A percentile compares a stretch with the other conserved stretches of the same genome.
phyloP scores from a whole-genome alignment of 495 filamentous ascomycete genomes.

The Daldinia concentrica region DNA sequence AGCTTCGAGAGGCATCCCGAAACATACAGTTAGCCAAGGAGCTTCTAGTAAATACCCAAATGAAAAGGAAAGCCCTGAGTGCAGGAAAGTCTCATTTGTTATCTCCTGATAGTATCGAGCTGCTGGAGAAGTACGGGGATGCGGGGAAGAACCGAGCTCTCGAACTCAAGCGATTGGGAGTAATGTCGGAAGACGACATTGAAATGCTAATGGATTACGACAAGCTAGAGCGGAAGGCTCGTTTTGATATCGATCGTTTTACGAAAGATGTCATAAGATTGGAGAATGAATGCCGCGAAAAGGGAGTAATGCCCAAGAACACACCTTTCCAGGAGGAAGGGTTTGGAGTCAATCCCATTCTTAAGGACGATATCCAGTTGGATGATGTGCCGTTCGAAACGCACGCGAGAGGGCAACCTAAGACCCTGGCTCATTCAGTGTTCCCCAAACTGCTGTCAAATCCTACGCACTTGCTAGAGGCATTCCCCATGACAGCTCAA shows the following conservation, averaged over 20 bases:
- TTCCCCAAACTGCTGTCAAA: conserved; percentile 41
- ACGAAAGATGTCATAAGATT: conserved; percentile 29
- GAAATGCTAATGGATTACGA: conserved; percentile 44
- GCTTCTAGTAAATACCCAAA: conserved; percentile 43
- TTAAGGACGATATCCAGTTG: conserved; percentile 43
- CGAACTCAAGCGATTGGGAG: conserved; percentile 39
- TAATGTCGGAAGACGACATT: conserved; percentile 44
- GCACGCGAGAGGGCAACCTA: conserved; percentile 17
- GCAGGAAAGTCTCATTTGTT: conserved; percentile 42
- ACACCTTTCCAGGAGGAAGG: conserved; percentile 39
- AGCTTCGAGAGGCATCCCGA: conserved; percentile 40
- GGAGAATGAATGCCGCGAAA: conserved; percentile 40
- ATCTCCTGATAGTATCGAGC: conserved; percentile 37
- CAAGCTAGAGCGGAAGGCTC: conserved; percentile 37
- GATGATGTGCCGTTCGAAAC: conserved; percentile 24
- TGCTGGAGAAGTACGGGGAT: conserved; percentile 43
- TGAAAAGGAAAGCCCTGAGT: conserved; percentile 43
- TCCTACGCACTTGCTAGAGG: conserved; percentile 41
- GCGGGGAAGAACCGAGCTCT: conserved; percentile 43
- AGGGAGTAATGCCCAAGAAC: conserved; percentile 37
- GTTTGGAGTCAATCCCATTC: conserved; percentile 36
- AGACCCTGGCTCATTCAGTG: conserved; percentile 35
- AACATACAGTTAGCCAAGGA: conserved; percentile 46
- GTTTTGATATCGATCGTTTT: conserved; percentile 38
- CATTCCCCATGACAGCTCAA: conserved; percentile 40